A percentile compares a stretch with the other conserved stretches of the same genome.
phyloP scores from a whole-genome alignment of 495 filamentous ascomycete species.

The Jackrogersella multiformis region DNA sequence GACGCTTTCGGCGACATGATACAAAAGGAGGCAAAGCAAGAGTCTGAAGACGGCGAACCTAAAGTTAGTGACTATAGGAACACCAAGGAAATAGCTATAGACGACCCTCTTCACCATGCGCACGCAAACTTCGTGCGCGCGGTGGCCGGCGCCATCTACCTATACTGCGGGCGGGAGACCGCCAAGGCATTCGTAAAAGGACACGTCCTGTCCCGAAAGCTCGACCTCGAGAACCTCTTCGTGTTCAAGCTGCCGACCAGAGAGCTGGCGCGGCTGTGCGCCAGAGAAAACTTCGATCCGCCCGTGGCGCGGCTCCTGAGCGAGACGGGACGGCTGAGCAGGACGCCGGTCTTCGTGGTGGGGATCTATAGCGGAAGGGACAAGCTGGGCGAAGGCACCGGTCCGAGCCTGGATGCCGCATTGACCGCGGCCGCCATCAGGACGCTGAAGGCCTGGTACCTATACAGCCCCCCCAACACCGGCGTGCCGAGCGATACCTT shows the following conservation, averaged over 20 bases:
- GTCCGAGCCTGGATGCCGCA: constrained; percentile 76
- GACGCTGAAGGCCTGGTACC: constrained; percentile 91
- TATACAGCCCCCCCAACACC: constrained; percentile 80
- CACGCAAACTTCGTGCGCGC: constrained; percentile 77
- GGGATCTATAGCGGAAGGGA: constrained; percentile 90
- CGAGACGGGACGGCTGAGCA: constrained; percentile 85
- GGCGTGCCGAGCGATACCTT: constrained; percentile 85
- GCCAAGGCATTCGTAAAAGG: constrained; percentile 82
- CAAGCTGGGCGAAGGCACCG: constrained; percentile 87
- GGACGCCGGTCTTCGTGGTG: constrained; percentile 91
- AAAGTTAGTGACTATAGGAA: constrained; percentile 42
- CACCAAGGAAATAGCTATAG: constrained; percentile 25
- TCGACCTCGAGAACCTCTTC: constrained; percentile 81
- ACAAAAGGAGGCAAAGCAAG: constrained; percentile 1
- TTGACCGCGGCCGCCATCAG: constrained; percentile 80
- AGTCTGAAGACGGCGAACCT: constrained; percentile 11
- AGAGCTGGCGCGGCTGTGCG: constrained; percentile 82
- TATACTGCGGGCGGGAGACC: constrained; percentile 75
- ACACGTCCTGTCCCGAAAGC: constrained; percentile 81
- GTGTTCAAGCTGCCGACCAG: constrained; percentile 81
- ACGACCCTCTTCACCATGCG: constrained; percentile 46
- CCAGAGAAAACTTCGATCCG: constrained; percentile 84
- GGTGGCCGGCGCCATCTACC: constrained; percentile 81
- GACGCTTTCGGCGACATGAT: constrained; percentile 79
- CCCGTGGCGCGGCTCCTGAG: constrained; percentile 86